Evolutionary conservation across 2,329 filamentous ascomycete genomes (phyloP), one percentile per base, ranked within the genome.

Genomic region (Fusarium incarnatum): DNA sequence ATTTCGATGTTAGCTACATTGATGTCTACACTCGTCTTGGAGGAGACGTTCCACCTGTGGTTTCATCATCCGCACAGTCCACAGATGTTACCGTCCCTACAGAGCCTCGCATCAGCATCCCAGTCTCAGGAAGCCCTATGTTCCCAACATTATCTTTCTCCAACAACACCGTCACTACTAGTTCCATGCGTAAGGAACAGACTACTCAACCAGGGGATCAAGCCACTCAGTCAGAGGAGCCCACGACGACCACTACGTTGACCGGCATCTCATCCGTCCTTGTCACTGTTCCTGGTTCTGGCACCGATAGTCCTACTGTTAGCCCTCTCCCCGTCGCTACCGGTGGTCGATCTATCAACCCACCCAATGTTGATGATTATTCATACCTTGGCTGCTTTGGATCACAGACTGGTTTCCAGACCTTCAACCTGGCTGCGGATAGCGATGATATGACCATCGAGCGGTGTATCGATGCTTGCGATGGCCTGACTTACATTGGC

Each of bases 1-100:
- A 83, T 76, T 80, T 88, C 87, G 75, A 91, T 71, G 81, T 92
- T 80, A 79, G 82, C 59, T 86, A 85, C 70, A 85, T 87, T 60
- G 83, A 87, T 30, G 79, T 84, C 22, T 87, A 86, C 59, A 62
- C 76, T 52, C 60, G 57, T 47, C 71, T 50, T 8, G 48, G 46
- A 22, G 53, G 67, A 27, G 47, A 50, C 10, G 28, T 52, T 15
- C 65, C 56, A 5, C 49, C 67, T 11, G 42, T 65, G 23, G 16
- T 61, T 10, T 46, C 70, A 13, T 52, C 47, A 18, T 46, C 59
- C 5, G 12, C 49, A 16, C 27, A 30, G 22, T 28, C 61, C 5
- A 45, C 46, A 12, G 28, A 23, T 4, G 23, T 18, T 20, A 27
- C n/a, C 6, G 20, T 41, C 5, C 41, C 54, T 1, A 37, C 18